Evolutionary conservation across 2,329 filamentous ascomycete genomes (phyloP).

Genomic region (Ceratocystis ficicola): DNA sequence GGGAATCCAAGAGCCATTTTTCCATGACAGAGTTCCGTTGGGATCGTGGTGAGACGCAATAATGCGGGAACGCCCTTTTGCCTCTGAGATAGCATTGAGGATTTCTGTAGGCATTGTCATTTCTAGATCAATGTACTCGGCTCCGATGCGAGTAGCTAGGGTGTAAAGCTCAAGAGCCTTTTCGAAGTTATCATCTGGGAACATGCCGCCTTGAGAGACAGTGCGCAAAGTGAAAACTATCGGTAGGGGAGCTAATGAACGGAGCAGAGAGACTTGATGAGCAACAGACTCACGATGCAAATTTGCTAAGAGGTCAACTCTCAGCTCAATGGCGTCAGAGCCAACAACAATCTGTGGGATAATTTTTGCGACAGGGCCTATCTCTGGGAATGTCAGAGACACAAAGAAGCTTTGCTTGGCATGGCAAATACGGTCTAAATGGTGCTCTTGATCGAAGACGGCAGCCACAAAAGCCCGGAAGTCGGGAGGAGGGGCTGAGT

Average conservation of each 20-base stretch:
- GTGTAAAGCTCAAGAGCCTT: constrained; percentile 63
- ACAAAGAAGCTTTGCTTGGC: constrained; percentile 83
- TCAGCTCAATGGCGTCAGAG: constrained; percentile 82
- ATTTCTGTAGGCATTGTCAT: constrained; percentile 72
- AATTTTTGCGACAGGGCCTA: constrained; percentile 50
- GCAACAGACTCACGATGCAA: constrained; percentile 63
- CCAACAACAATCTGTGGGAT: constrained; percentile 67
- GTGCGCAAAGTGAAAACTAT: constrained; percentile 90
- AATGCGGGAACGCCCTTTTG: constrained; percentile 62
- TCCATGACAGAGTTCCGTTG: constrained; percentile 66
- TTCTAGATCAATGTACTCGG: constrained; percentile 89
- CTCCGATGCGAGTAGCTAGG: constrained; percentile 66
- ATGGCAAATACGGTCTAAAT: constrained; percentile 31
- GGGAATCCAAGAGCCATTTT: constrained; percentile 80
- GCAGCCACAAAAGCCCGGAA: constrained; percentile 27
- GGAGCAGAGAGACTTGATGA: constrained; percentile 67
- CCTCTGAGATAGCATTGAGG: constrained; percentile 53
- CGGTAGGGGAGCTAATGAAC: constrained; percentile 59
- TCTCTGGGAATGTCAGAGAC: constrained; percentile 69
- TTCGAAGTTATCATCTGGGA: constrained; percentile 64
- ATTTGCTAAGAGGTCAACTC: constrained; percentile 81
- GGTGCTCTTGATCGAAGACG: constrained; percentile 32
- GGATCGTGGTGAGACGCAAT: constrained; percentile 96
- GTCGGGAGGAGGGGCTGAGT: constrained; percentile 20
- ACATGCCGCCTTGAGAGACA: constrained; percentile 71